A percentile compares a stretch with the other conserved stretches of the same genome.
Conservation (phyloP, 129 eudicot species). For the Flaveria linearis region DNA sequence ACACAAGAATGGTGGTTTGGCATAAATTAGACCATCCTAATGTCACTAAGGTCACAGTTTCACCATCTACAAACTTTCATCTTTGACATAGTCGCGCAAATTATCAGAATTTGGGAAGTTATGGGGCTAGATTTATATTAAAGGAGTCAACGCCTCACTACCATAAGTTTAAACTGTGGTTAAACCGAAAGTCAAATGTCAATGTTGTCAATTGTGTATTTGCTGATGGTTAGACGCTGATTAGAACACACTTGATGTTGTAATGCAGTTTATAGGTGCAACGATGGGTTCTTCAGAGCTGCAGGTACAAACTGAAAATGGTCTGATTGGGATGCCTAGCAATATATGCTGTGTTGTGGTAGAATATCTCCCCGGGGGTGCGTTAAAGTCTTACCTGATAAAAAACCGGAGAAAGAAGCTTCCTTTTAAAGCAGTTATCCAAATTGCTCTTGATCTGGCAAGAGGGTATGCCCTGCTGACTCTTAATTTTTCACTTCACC, state of each 20-base stretch:
- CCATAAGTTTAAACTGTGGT: too few species aligned
- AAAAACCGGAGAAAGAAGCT: constrained; percentile 79
- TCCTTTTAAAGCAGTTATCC: constrained; percentile 76
- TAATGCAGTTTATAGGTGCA: constrained; percentile 86
- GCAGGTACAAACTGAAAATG: constrained; percentile 75
- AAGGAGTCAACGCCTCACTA: too few species aligned
- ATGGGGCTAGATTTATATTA: background rate
- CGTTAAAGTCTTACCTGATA: constrained; percentile 72
- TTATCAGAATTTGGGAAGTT: background rate
- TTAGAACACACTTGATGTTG: background rate
- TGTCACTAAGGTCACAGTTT: constrained; percentile 66
- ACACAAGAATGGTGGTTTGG: constrained; percentile 92
- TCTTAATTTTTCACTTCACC: background rate
- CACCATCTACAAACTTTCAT: constrained; percentile 14
- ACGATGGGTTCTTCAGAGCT: constrained; percentile 87
- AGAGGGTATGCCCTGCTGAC: constrained; percentile 56
- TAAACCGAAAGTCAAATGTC: background rate
- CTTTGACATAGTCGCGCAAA: background rate
- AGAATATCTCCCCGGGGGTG: constrained; percentile 89
- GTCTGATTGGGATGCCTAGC: constrained; percentile 85
- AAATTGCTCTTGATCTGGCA: constrained; percentile 88
- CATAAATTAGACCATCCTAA: constrained; percentile 88
- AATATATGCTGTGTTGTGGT: constrained; percentile 84
- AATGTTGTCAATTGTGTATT: background rate
- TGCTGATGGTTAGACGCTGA: constrained; percentile 18